A percentile compares a stretch with the other conserved stretches of the same genome.
Conservation (phyloP, 1,284 basidiomycete species). For the Gomphus sp. region DNA sequence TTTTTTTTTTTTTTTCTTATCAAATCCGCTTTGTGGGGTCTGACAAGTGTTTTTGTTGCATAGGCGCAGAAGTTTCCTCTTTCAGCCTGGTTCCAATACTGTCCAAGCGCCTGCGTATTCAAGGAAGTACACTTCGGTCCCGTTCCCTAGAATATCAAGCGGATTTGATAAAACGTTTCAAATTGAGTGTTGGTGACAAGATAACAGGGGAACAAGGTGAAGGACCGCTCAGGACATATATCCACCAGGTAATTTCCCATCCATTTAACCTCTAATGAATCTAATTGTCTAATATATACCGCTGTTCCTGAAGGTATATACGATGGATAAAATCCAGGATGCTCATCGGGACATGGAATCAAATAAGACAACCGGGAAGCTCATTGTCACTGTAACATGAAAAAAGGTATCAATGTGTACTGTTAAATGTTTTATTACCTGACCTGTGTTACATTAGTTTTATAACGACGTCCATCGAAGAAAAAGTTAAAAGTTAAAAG, state of each 20-base stretch:
- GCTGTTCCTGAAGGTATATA: slow-evolving; percentile 47
- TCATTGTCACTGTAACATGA: slow-evolving; percentile 15
- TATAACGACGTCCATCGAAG: not conserved
- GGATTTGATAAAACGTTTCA: slow-evolving; percentile 54
- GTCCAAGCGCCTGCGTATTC: slow-evolving; percentile 81
- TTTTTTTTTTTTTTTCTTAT: too few species aligned
- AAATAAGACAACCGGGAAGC: slow-evolving; percentile 62
- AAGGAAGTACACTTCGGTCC: slow-evolving; percentile 83
- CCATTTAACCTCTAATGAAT: not conserved
- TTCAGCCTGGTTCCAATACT: slow-evolving; percentile 63
- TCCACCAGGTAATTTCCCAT: slow-evolving; percentile 53
- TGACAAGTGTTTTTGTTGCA: slow-evolving; percentile 20
- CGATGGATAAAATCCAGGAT: slow-evolving; percentile 75
- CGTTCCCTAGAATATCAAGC: slow-evolving; percentile 76
- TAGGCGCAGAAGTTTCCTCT: slow-evolving; percentile 56
- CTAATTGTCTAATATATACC: slow-evolving; percentile 8
- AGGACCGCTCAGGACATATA: slow-evolving; percentile 62
- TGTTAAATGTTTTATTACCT: not conserved
- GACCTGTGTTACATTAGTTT: not conserved
- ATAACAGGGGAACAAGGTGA: slow-evolving; percentile 49
- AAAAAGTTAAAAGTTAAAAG: too few species aligned
- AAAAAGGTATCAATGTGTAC: slow-evolving; percentile 9
- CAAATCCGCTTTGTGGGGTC: too few species aligned
- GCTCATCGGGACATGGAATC: slow-evolving; percentile 85
- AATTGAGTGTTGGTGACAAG: slow-evolving; percentile 41